These are phyloP conservation scores for Penicillium frequentans DNA, from an alignment of 2,329 filamentous ascomycete species.

Conservation along the genomic window DNA sequence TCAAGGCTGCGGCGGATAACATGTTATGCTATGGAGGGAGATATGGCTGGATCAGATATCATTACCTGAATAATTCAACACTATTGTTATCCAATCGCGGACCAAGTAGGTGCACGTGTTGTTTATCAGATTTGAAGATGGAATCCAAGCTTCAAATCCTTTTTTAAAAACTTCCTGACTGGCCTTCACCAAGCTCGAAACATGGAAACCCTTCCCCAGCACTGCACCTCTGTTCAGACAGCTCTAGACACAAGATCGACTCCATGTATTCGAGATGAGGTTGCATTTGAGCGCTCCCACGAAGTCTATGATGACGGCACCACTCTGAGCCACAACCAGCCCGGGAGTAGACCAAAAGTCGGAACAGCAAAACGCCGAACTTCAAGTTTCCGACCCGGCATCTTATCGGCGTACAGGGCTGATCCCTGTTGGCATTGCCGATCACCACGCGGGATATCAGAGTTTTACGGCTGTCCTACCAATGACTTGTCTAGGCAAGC, in stretches of 20 bases:
- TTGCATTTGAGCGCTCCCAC: constrained; percentile 2
- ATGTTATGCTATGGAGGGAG: too few relatives aligned
- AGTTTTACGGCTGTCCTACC: not conserved
- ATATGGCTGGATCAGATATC: too few relatives aligned
- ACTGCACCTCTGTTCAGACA: not conserved
- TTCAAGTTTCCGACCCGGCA: not conserved
- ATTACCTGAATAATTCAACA: too few relatives aligned
- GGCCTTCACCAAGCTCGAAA: too few relatives aligned
- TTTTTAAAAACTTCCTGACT: too few relatives aligned
- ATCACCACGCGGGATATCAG: not conserved
- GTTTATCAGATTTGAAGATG: too few relatives aligned
- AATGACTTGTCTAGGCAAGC: not conserved
- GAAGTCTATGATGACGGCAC: constrained; percentile 5
- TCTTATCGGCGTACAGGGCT: not conserved
- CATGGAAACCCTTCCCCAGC: too few relatives aligned
- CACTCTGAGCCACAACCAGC: not conserved
- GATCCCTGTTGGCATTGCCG: not conserved
- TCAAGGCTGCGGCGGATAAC: too few relatives aligned
- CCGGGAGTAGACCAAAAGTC: not conserved
- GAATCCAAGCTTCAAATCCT: too few relatives aligned
- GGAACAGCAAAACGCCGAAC: not conserved
- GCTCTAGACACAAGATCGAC: not conserved
- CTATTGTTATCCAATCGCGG: too few relatives aligned
- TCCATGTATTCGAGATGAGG: not conserved
- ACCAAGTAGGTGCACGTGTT: too few relatives aligned